Evolutionary conservation across 176 grass and related monocot species (phyloP).

Genomic region (Secale cereale): DNA sequence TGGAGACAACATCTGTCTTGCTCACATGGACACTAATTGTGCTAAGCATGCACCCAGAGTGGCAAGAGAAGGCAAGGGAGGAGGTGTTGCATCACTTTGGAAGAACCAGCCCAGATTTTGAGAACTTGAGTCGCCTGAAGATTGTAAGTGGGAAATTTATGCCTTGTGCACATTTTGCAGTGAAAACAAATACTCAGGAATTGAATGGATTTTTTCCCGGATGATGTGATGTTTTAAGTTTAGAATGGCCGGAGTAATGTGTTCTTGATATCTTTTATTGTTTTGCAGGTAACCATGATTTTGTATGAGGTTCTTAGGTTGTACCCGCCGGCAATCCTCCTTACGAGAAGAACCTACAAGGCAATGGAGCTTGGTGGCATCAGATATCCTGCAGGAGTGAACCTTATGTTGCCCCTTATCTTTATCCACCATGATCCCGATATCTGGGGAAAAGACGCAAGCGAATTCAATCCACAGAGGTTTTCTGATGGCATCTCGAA

Average conservation of each 20-base stretch:
- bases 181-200: too few relatives aligned
- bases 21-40: conserved; percentile 15
- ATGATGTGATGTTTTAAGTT: not conserved
- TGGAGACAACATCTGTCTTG: not conserved
- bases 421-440: conserved; percentile 55
- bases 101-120: conserved; percentile 38
- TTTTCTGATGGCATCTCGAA: conserved; percentile 62
- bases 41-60: conserved; percentile 69
- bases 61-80: conserved; percentile 61
- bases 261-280: not conserved
- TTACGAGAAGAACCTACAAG: conserved; percentile 50
- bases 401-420: conserved; percentile 39
- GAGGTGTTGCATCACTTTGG: conserved; percentile 68
- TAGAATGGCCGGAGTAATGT: not conserved
- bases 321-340: conserved; percentile 35
- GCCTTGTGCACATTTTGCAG: not conserved
- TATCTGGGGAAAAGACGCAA: conserved; percentile 51
- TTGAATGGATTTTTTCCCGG: not conserved
- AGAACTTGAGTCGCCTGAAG: conserved; percentile 32
- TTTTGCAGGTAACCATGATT: conserved; percentile 57
- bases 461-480: conserved; percentile 66
- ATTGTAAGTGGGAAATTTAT: conserved; percentile 26
- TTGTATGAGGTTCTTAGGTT: conserved; percentile 66
- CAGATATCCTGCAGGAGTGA: conserved; percentile 50
- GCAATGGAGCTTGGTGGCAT: conserved; percentile 46